Conservation (phyloP, 257 asterid genomes). For the Jaltomata sinuosa region DNA sequence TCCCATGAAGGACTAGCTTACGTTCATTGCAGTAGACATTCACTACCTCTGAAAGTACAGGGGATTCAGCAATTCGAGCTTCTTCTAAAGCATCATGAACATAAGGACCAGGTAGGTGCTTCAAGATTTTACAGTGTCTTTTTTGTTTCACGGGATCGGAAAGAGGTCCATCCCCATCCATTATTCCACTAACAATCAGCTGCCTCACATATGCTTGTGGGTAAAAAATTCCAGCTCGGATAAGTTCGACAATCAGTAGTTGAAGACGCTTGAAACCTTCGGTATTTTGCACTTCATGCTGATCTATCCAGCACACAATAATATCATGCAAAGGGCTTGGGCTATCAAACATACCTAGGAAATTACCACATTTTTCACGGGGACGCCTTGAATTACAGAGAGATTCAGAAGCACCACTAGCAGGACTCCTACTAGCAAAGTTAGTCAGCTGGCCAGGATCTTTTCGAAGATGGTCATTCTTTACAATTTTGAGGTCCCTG, state of each 20-base stretch:
- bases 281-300: constrained; percentile 76
- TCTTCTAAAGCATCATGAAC: constrained; percentile 57
- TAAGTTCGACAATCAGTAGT: constrained; percentile 66
- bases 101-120: constrained; percentile 72
- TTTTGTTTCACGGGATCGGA: constrained; percentile 51
- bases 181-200: constrained; percentile 81
- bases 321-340: constrained; percentile 85
- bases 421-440: constrained; percentile 3
- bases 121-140: constrained; percentile 83
- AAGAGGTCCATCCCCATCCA: constrained; percentile 60
- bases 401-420: constrained; percentile 11
- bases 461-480: constrained; percentile 9
- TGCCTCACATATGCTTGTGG: constrained; percentile 93
- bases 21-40: constrained; percentile 75
- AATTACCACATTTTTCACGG: constrained; percentile 26
- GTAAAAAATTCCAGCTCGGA: constrained; percentile 67
- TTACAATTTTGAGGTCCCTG: constrained; percentile 8
- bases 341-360: constrained; percentile 52
- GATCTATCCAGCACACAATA: constrained; percentile 96
- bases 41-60: constrained; percentile 48
- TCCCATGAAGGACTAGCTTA: constrained; percentile 57
- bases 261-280: constrained; percentile 83
- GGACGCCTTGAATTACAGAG: constrained; percentile 19
- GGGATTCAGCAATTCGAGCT: constrained; percentile 47
- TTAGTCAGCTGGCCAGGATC: constrained; percentile 16